A percentile compares a stretch with the other conserved stretches of the same genome.
These are phyloP conservation scores for Trichoderma guizhouense DNA, from an alignment of 2,329 filamentous ascomycete species.

Conservation along the genomic window DNA sequence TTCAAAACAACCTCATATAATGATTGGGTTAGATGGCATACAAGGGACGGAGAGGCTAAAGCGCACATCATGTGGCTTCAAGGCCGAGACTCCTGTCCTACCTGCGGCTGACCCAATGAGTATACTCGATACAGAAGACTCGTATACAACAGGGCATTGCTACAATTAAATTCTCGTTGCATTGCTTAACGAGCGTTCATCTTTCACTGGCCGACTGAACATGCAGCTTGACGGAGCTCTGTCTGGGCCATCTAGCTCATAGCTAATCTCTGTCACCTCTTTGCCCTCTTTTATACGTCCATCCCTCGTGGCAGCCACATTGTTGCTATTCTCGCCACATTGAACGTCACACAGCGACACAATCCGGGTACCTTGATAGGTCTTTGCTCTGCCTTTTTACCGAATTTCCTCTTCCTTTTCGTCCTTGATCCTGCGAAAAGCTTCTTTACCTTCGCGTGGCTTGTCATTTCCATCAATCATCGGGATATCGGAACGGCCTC, in stretches of 20 bases:
- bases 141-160: not conserved
- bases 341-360: not conserved
- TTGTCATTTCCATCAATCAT: not conserved
- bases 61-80: not conserved
- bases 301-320: not conserved
- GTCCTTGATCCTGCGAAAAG: too few relatives aligned
- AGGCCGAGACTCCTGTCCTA: not conserved
- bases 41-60: not conserved
- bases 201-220: not conserved
- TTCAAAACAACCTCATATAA: not conserved
- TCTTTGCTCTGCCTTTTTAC: not conserved
- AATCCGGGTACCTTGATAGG: not conserved
- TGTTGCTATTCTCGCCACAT: not conserved
- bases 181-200: not conserved
- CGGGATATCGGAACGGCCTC: not conserved
- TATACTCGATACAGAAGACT: not conserved
- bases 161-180: not conserved
- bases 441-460: not conserved
- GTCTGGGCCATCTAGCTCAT: not conserved
- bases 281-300: not conserved
- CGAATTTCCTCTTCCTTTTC: not conserved
- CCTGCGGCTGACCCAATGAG: not conserved
- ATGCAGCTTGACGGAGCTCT: not conserved
- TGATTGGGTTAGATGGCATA: not conserved
- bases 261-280: not conserved